Evolutionary conservation across 2,329 filamentous ascomycete species (phyloP), one percentile per base, ranked within the genome.

Genomic region (Phaeosphaeriaceae sp.): DNA sequence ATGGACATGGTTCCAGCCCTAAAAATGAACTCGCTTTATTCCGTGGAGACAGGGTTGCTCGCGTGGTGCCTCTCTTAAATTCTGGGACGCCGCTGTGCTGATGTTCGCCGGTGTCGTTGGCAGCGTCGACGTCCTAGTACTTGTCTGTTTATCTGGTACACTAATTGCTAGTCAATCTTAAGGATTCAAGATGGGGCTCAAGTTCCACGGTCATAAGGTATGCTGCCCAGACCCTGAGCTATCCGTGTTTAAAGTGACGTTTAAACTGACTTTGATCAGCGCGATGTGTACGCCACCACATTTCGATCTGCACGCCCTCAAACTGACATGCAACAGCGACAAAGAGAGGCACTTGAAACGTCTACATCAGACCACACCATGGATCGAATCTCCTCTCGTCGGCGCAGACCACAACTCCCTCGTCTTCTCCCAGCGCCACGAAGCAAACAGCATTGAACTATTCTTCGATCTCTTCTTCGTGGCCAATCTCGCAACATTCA

Each of bases 401-500:
- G 76, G 76, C 36, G 76, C 76, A 56, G 74, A 78, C 51, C 66
- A 73, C 46, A 67, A 76, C 42, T 56, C 68, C 2, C 70, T 76
- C 41, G 73, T 77, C 48, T 78, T 78, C 53, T 72, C 70, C 22
- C 76, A 78, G 60, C 67, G 76, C 10, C 74, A 77, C 56, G 76
- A 78, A 62, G 76, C 76, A n/a, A 76, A 74, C 53, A 73, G 74
- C 24, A 64, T 76, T 19, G 76, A 78, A 52, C 66, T 78, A 7
- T 78, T 78, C 61, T 78, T 77, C 45, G 68, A 71, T 51, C 52
- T 71, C 17, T 71, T 71, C 60, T 71, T 71, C 51, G 68, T 70
- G 19, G 76, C 76, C 46, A 78, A 78, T 53, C 64, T 78, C 20
- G 75, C 76, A 31, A 78, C 75, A 0, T 78, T 78, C 41, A 78